Evolutionary conservation across 2,329 filamentous ascomycete genomes (phyloP).

Genomic region (Zopfia rhizophila): DNA sequence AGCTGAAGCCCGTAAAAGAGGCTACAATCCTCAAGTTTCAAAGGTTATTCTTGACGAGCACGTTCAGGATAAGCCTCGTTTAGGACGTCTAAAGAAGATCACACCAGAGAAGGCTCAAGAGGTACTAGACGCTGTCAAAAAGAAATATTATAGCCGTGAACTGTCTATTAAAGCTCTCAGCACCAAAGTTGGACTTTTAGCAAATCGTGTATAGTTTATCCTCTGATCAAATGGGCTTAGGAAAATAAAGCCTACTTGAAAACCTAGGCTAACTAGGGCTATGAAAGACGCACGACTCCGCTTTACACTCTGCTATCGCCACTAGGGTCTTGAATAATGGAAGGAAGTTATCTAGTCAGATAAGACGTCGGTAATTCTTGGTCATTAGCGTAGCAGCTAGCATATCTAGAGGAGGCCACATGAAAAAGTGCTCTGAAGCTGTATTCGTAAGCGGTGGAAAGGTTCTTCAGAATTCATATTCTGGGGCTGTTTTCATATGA

Average conservation of each 20-base stretch:
- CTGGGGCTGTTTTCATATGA: slow-evolving; percentile 10
- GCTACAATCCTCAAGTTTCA: too few relatives aligned
- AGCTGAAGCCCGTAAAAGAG: too few relatives aligned
- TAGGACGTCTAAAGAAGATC: too few relatives aligned
- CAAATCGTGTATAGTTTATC: too few relatives aligned
- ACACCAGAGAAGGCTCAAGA: too few relatives aligned
- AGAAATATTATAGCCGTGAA: too few relatives aligned
- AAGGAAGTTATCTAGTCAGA: slow-evolving; percentile 22
- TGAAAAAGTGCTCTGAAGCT: slow-evolving; percentile 13
- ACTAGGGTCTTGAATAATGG: slow-evolving; percentile 22
- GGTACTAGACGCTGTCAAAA: too few relatives aligned
- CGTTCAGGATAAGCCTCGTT: too few relatives aligned
- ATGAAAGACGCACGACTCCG: slow-evolving; percentile 9
- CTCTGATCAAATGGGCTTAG: too few relatives aligned
- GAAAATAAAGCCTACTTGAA: slow-evolving; percentile 16
- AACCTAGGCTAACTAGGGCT: slow-evolving; percentile 19
- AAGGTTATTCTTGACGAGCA: too few relatives aligned
- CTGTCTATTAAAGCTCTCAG: too few relatives aligned
- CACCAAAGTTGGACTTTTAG: too few relatives aligned
- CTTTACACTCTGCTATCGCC: slow-evolving; percentile 4
- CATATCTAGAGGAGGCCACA: slow-evolving; percentile 15
- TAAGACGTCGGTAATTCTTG: slow-evolving; percentile 17
- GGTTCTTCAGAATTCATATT: slow-evolving; percentile 19
- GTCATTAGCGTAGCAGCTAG: slow-evolving; percentile 10
- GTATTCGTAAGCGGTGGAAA: slow-evolving; percentile 22